Percentiles rank a stretch among this genome's conserved stretches.
Conservation (phyloP, 371 early-diverging fungal species). For the Zopfochytrium polystomum region DNA sequence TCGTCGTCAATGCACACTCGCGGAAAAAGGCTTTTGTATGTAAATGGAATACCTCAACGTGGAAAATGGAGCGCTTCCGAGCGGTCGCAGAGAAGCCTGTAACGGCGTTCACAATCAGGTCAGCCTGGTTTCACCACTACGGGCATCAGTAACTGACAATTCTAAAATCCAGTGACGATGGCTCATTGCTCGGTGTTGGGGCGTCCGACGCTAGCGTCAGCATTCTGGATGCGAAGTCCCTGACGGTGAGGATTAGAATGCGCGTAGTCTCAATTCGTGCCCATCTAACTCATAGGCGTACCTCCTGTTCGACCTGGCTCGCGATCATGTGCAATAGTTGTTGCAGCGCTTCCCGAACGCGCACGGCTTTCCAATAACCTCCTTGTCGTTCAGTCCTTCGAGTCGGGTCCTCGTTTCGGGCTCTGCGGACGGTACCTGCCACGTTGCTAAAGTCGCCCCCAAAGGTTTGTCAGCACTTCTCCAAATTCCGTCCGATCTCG, state of each 20-base stretch:
- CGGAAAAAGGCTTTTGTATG: constrained; percentile 41
- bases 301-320: background rate
- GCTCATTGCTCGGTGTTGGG: constrained; percentile 39
- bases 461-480: too few relatives aligned
- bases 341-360: constrained; percentile 31
- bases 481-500: too few relatives aligned
- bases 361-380: constrained; percentile 47
- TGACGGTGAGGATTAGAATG: constrained; percentile 25
- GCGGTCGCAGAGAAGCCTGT: constrained; percentile 40
- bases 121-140: constrained; percentile 4
- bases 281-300: background rate
- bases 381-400: constrained; percentile 39
- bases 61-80: constrained; percentile 35
- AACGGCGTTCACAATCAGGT: constrained; percentile 47
- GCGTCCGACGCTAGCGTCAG: constrained; percentile 43
- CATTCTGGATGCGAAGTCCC: constrained; percentile 27
- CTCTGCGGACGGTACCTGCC: constrained; percentile 46
- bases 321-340: constrained; percentile 16
- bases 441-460: too few relatives aligned
- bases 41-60: constrained; percentile 37
- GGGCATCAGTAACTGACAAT: background rate
- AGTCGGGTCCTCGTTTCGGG: constrained; percentile 36
- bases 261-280: background rate
- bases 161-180: constrained; percentile 30
- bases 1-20: constrained; percentile 40